These are phyloP conservation scores for Mycena vitilis DNA, from an alignment of 768 basidiomycete genomes.

Conservation along the genomic window DNA sequence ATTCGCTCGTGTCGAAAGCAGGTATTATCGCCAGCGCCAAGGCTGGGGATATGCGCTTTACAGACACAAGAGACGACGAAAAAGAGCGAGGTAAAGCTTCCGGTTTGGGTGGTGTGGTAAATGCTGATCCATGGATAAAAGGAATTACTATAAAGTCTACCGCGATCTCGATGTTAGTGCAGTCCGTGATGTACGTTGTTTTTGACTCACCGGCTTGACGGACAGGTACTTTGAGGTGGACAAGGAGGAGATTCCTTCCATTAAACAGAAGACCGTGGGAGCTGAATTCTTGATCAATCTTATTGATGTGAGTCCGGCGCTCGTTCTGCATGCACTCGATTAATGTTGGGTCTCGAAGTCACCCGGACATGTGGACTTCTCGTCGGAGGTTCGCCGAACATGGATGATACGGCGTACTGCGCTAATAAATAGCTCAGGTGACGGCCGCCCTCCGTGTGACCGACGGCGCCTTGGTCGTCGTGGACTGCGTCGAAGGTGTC, in stretches of 20 bases:
- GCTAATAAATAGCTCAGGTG: too few relatives aligned
- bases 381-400: constrained; percentile 99
- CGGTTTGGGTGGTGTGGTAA: too few relatives aligned
- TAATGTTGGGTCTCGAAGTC: too few relatives aligned
- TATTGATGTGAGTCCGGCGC: constrained; percentile 75
- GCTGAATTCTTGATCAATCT: constrained; percentile 99
- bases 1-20: constrained; percentile 98
- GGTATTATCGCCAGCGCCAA: constrained; percentile 97
- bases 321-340: too few relatives aligned
- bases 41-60: constrained; percentile 97
- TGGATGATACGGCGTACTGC: too few relatives aligned
- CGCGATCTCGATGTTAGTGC: constrained; percentile 75
- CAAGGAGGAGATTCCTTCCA: constrained; percentile 86
- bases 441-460: constrained; percentile 99
- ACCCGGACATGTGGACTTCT: constrained; percentile 99
- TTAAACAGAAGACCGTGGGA: constrained; percentile 96
- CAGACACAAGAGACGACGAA: constrained; percentile 97
- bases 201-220: constrained; percentile 4
- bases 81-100: constrained; percentile 85
- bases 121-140: too few relatives aligned
- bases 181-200: background rate
- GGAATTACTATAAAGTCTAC: constrained; percentile 98
- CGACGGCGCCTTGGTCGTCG: constrained; percentile 98
- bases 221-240: constrained; percentile 95
- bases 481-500: constrained; percentile 99